phyloP scores from a whole-genome alignment of 805 yeast genomes.

The Ogataea kodamae region DNA sequence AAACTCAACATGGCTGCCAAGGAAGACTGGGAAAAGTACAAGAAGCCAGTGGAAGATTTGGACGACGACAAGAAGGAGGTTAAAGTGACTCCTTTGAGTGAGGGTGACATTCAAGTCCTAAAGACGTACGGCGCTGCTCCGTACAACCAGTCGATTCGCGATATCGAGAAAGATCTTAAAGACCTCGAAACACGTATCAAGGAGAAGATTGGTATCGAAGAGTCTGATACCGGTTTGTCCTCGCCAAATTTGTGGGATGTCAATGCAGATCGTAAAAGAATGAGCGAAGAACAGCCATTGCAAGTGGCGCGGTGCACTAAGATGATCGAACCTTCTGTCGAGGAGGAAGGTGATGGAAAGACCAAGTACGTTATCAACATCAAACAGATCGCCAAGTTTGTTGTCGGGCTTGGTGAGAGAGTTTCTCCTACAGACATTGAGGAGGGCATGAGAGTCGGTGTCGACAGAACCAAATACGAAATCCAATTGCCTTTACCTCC shows the following conservation, averaged over 20 bases:
- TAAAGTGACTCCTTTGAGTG: slow-evolving; percentile 81
- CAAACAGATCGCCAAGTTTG: slow-evolving; percentile 97
- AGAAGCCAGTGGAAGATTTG: slow-evolving; percentile 70
- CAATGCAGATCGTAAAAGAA: slow-evolving; percentile 89
- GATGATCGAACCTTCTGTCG: slow-evolving; percentile 65
- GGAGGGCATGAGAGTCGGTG: slow-evolving; percentile 99
- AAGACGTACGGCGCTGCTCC: slow-evolving; percentile 98
- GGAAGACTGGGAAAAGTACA: slow-evolving; percentile 97
- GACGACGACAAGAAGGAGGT: slow-evolving; percentile 58
- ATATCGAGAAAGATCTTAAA: slow-evolving; percentile 82
- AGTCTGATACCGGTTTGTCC: slow-evolving; percentile 96
- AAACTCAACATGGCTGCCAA: slow-evolving; percentile 76
- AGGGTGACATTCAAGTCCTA: slow-evolving; percentile 95
- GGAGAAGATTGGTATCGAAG: slow-evolving; percentile 91
- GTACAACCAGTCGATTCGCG: slow-evolving; percentile 76
- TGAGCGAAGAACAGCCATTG: slow-evolving; percentile 90
- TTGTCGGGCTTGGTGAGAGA: slow-evolving; percentile 92
- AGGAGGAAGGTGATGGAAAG: slow-evolving; percentile 61
- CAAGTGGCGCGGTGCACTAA: slow-evolving; percentile 99
- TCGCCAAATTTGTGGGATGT: slow-evolving; percentile 98
- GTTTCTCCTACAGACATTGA: slow-evolving; percentile 98
- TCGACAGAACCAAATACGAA: slow-evolving; percentile 94
- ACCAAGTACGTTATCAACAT: slow-evolving; percentile 92
- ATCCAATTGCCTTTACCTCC: slow-evolving; percentile 98
- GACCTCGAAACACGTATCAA: slow-evolving; percentile 82